Evolutionary conservation across 306 rosid species (phyloP), one percentile per base, ranked within the genome.

Genomic region (Delonix regia): DNA sequence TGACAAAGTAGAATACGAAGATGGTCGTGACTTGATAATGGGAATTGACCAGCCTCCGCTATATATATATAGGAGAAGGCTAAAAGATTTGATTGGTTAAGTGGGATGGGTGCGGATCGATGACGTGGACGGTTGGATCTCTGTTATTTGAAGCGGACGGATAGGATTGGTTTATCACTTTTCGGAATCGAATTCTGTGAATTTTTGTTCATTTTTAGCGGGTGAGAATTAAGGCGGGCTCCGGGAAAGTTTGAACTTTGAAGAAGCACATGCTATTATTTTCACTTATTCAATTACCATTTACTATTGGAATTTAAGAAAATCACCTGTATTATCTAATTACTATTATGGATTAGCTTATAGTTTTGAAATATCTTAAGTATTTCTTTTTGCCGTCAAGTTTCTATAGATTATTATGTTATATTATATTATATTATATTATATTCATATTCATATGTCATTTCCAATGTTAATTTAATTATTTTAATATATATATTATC

Each of bases 111-210:
- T 28, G 49, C 75, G 74, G 87, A 86, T 83, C 28, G 55, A 4
- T 86, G 83, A 63, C 66, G 83, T 86, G 80, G 75, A 48, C 0
- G 0, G 52, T 36, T 24, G 5, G 81, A 74, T 80, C 4, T 72
- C 51, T 2, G n/a, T 47, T 3, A 25, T 7, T 1, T 9, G 15
- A 12, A 30, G n/a, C 63, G 78, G 76, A 83, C 78, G 79, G 83
- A 33, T 2, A 15, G 11, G 70, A 80, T 80, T 53, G 16, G 61
- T 56, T 76, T 19, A 7, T n/a, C 2, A 12, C n/a, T 19, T 62
- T 65, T 19, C 12, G 15, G 59, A 74, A 49, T 5, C 59, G 1
- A 52, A 42, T 7, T 18, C 59, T 51, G 53, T 22, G 33, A 63
- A 33, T 63, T 28, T 14, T 69, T 63, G 25, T 14, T 78, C 2